These are phyloP conservation scores for Asterionellopsis glacialis DNA, from an alignment of 108 stramenopile species.

Conservation along the genomic window DNA sequence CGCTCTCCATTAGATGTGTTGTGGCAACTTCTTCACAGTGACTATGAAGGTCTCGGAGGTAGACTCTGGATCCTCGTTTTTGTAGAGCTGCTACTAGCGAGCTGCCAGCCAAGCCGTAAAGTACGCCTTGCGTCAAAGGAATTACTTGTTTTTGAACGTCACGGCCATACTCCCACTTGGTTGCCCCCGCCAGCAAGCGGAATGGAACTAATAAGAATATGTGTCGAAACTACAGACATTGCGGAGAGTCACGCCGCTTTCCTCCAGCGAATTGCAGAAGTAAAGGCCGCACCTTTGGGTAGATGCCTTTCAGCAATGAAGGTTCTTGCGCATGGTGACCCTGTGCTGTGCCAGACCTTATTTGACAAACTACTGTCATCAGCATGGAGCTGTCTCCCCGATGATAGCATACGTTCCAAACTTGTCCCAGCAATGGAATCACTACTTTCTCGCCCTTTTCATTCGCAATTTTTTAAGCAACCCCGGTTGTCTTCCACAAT, in stretches of 20 bases:
- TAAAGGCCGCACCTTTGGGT: not conserved
- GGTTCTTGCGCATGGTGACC: constrained; percentile 46
- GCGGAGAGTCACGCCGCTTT: not conserved
- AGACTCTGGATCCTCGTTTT: constrained; percentile 62
- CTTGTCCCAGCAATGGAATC: constrained; percentile 51
- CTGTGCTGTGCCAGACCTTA: constrained; percentile 37
- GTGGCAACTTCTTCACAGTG: constrained; percentile 49
- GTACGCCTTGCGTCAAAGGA: no score
- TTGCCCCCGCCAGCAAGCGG: not conserved
- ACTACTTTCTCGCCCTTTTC: constrained; percentile 60
- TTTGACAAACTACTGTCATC: constrained; percentile 44
- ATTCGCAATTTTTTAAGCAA: constrained; percentile 50
- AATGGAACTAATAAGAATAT: not conserved
- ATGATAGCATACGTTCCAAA: constrained; percentile 30
- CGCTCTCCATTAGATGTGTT: constrained; percentile 30
- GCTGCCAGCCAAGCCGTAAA: not conserved
- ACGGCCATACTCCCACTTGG: not conserved
- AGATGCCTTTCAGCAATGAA: not conserved
- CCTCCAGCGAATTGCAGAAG: not conserved
- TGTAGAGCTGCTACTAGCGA: constrained; percentile 53
- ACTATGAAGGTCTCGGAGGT: constrained; percentile 64
- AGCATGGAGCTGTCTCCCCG: constrained; percentile 46
- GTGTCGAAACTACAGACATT: not conserved
- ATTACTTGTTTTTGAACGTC: no score
- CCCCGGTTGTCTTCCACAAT: not conserved